phyloP scores from a whole-genome alignment of 257 asterid genomes.

The Parsonsia alboflavescens region DNA sequence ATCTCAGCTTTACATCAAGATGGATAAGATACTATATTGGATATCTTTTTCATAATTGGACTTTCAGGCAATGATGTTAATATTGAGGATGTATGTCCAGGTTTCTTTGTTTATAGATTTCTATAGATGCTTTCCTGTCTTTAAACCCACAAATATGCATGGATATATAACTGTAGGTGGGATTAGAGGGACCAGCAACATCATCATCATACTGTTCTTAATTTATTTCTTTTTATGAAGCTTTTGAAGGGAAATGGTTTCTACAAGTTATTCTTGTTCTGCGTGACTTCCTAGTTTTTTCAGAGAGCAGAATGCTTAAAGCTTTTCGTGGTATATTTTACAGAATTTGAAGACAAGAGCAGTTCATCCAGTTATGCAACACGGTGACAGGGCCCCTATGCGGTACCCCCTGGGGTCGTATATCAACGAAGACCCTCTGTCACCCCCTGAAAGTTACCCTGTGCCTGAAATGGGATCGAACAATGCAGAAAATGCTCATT shows the following conservation, averaged over 20 bases:
- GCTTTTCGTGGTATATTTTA: constrained; percentile 2
- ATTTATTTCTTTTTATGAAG: not conserved
- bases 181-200: not conserved
- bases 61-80: not conserved
- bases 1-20: not conserved
- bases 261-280: not conserved
- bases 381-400: constrained; percentile 27
- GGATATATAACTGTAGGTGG: not conserved
- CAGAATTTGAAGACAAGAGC: constrained; percentile 65
- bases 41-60: not conserved
- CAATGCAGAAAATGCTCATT: constrained; percentile 34
- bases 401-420: constrained; percentile 53
- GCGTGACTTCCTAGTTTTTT: not conserved
- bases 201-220: not conserved
- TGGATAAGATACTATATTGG: not conserved
- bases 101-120: not conserved
- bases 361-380: constrained; percentile 38
- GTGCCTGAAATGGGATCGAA: constrained; percentile 40
- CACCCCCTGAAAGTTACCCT: constrained; percentile 63
- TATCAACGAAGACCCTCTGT: constrained; percentile 42
- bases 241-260: not conserved
- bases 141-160: not conserved
- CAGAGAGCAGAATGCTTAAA: not conserved
- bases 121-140: not conserved
- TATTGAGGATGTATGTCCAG: not conserved